Percentiles rank a stretch among this genome's conserved stretches.
Evolutionary conservation across 441 rosid genomes (phyloP).

Genomic region (Erodium moschatum): DNA sequence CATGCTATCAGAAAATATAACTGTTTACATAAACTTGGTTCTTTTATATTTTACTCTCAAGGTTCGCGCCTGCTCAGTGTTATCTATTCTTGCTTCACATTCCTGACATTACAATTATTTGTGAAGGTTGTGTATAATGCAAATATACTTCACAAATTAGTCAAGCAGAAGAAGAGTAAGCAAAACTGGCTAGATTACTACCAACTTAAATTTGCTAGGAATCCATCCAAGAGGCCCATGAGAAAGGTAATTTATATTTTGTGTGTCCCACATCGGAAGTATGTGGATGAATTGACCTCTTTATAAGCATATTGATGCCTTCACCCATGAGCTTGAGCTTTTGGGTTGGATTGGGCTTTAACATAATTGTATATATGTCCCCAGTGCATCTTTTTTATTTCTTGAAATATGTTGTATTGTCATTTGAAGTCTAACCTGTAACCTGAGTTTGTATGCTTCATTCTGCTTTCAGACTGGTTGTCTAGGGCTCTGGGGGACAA

Average conservation of each 20-base stretch:
- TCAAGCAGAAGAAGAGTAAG: slow-evolving; percentile 48
- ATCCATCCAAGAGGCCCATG: slow-evolving; percentile 40
- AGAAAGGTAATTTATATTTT: slow-evolving; percentile 41
- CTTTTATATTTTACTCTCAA: not conserved
- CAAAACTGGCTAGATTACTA: slow-evolving; percentile 89
- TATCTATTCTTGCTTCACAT: not conserved
- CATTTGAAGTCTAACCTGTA: not conserved
- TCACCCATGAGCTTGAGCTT: too few relatives aligned
- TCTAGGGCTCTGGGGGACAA: slow-evolving; percentile 70
- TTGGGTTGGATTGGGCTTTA: too few relatives aligned
- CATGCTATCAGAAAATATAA: slow-evolving; percentile 4
- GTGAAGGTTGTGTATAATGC: slow-evolving; percentile 73
- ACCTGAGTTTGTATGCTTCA: not conserved
- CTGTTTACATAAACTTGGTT: not conserved
- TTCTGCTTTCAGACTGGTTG: slow-evolving; percentile 58
- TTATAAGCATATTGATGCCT: too few relatives aligned
- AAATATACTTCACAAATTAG: slow-evolving; percentile 75
- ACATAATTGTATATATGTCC: not conserved
- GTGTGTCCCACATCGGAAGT: too few relatives aligned
- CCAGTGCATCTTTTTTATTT: not conserved
- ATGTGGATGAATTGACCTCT: too few relatives aligned
- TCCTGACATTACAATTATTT: not conserved
- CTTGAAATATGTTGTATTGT: slow-evolving; percentile 5
- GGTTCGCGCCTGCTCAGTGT: not conserved
- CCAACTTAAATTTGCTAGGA: slow-evolving; percentile 57